phyloP scores from a whole-genome alignment of 768 basidiomycete genomes.

The Lactifluus volemus region DNA sequence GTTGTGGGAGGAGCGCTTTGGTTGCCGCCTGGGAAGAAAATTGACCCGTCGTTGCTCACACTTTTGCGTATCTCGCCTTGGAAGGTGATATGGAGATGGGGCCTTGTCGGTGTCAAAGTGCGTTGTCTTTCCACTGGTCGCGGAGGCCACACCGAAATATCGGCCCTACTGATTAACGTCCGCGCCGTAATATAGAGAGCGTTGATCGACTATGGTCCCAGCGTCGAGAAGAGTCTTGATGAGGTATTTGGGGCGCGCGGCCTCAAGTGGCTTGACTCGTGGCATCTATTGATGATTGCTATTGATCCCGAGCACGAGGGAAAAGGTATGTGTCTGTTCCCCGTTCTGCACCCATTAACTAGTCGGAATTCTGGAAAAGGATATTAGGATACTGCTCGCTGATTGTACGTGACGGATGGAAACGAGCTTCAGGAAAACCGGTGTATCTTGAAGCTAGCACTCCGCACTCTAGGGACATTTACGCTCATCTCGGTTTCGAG shows the following conservation, averaged over 20 bases:
- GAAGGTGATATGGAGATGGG: conserved; percentile 16
- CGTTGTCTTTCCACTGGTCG: not conserved
- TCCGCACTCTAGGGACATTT: conserved; percentile 19
- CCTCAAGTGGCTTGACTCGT: conserved; percentile 12
- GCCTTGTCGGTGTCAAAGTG: conserved; percentile 14
- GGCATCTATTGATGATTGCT: conserved; percentile 16
- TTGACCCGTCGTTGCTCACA: conserved; percentile 11
- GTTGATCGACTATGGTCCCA: conserved; percentile 7
- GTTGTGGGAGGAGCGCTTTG: conserved; percentile 20
- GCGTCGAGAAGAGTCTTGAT: conserved; percentile 7
- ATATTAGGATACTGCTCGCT: conserved; percentile 17
- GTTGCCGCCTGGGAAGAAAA: conserved; percentile 15
- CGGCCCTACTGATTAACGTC: too few relatives aligned
- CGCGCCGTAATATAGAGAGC: not conserved
- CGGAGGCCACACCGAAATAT: too few relatives aligned
- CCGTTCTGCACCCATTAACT: not conserved
- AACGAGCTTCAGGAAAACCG: conserved; percentile 15
- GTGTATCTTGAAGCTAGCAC: conserved; percentile 20
- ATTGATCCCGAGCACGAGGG: conserved; percentile 18
- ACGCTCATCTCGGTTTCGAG: conserved; percentile 21
- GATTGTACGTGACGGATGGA: conserved; percentile 19
- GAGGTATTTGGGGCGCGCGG: conserved; percentile 12
- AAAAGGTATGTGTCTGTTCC: conserved; percentile 6
- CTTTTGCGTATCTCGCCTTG: conserved; percentile 13
- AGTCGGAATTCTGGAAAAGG: too few relatives aligned